Evolutionary conservation across 768 basidiomycete genomes (phyloP), one percentile per base, ranked within the genome.

Genomic region (Calocybe cyanea): DNA sequence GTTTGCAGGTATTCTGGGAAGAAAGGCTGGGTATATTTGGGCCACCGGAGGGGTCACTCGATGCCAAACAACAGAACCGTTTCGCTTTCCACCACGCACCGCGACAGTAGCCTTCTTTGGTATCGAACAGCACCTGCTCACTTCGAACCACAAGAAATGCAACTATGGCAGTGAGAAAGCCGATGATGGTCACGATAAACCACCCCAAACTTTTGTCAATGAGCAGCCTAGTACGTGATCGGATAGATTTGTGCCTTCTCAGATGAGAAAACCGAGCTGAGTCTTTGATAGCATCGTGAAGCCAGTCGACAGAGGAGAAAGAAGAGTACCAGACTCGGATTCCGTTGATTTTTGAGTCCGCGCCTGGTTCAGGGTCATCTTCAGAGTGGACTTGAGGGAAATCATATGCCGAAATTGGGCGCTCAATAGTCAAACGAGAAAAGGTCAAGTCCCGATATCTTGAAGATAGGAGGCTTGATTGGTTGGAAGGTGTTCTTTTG

Each of bases 261-360:
- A 95, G 72, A 40, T 79, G 76, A 25, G 85, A 78, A 52, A 87
- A 85, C 21, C 93, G 86, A 7, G 79, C 78, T 0, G 92, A 91
- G 59, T 95, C 92, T 64, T 96, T 94, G 70, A 97, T 91, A 32
- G 90, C 79, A 68, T 97, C 95, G 57, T 97, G 95, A 43, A 97
- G 71, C 95, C 94, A 97, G 64, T 97, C 93, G 46, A 95, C 86
- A 15, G 88, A 92, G 0, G 89, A 83, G 68, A 84, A 95, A 2
- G 87, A 89, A 9, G 86, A 83, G 63, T 92, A 92, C 90, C 85
- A 89, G 25, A 92, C 89, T 20, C 91, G 85, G 46, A 91, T 83
- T 28, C 93, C 93, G 54, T 95, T 95, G 39, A 81, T 80, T 57
- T 80, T 82, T 24, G 80, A 73, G 46, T 81, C 84, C 14, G 73